Evolutionary conservation across 495 filamentous ascomycete species (phyloP).

Genomic region (Parmelia sp.): DNA sequence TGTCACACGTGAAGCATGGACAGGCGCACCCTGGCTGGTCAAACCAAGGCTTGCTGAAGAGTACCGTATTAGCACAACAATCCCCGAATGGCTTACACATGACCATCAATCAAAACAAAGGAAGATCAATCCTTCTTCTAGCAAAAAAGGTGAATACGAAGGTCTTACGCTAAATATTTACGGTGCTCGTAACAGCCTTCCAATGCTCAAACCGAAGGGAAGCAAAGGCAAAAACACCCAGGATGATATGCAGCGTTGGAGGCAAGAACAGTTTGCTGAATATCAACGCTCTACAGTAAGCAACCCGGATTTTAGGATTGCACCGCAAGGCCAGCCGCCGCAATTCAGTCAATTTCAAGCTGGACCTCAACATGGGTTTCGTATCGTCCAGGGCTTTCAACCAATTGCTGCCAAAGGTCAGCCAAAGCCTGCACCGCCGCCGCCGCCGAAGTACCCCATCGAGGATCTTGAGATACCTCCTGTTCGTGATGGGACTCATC

Average conservation of each 20-base stretch:
- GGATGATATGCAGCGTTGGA: conserved; percentile 35
- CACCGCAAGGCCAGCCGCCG: conserved; percentile 14
- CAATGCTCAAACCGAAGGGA: conserved; percentile 77
- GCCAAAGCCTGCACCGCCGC: conserved; percentile 57
- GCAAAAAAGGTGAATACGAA: conserved; percentile 56
- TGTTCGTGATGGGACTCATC: conserved; percentile 48
- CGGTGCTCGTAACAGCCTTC: conserved; percentile 51
- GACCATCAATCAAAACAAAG: conserved; percentile 71
- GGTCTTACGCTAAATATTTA: conserved; percentile 48
- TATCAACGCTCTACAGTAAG: conserved; percentile 49
- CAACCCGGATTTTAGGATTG: conserved; percentile 38
- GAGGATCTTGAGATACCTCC: conserved; percentile 80
- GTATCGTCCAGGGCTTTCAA: conserved; percentile 30
- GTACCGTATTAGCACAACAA: conserved; percentile 75
- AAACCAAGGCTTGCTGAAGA: conserved; percentile 76
- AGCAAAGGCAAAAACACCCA: conserved; percentile 58
- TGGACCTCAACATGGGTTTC: conserved; percentile 17
- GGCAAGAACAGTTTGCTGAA: conserved; percentile 45
- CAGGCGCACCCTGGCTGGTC: conserved; percentile 90
- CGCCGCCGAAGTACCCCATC: conserved; percentile 86
- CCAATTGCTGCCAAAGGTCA: conserved; percentile 29
- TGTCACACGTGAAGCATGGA: conserved; percentile 85
- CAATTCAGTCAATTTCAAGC: conserved; percentile 15
- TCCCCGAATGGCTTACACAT: conserved; percentile 77
- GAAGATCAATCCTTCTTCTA: conserved; percentile 56